A percentile compares a stretch with the other conserved stretches of the same genome.
Conservation (phyloP, 2,329 filamentous ascomycete species). For the Fusarium scirpi region DNA sequence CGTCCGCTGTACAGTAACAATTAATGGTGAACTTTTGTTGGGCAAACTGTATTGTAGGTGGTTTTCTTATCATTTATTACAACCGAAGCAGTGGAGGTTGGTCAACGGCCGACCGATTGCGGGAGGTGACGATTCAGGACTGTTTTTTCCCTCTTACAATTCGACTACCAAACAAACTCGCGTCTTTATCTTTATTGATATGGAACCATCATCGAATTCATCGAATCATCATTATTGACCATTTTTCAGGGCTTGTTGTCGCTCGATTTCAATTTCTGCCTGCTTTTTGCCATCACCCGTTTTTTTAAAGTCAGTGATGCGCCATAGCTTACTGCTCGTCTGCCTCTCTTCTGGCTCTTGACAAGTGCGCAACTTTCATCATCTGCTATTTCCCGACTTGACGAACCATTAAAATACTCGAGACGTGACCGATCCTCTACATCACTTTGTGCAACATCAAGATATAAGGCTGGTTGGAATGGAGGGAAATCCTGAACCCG, state of each 20-base stretch:
- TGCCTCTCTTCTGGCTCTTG: conserved; percentile 12
- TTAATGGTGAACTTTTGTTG: conserved; percentile 29
- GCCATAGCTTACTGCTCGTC: conserved; percentile 12
- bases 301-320: conserved; percentile 24
- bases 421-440: neutral
- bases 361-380: conserved; percentile 12
- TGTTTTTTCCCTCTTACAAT: conserved; percentile 17
- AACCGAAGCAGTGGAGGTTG: conserved; percentile 9
- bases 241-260: neutral
- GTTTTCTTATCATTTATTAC: conserved; percentile 39
- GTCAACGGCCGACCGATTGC: conserved; percentile 27
- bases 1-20: conserved; percentile 25
- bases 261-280: neutral
- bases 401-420: conserved; percentile 10
- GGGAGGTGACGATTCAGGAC: conserved; percentile 5
- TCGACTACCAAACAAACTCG: conserved; percentile 13
- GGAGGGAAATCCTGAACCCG: conserved; percentile 44
- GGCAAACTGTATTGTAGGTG: conserved; percentile 27
- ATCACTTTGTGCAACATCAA: conserved; percentile 17
- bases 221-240: neutral
- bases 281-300: neutral
- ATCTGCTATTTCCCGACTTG: conserved; percentile 8
- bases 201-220: neutral
- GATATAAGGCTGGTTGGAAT: conserved; percentile 38
- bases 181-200: conserved; percentile 31